Evolutionary conservation across 192 early-diverging fungal species (phyloP), one percentile per base, ranked within the genome.

Genomic region (Kappamyces sp.): DNA sequence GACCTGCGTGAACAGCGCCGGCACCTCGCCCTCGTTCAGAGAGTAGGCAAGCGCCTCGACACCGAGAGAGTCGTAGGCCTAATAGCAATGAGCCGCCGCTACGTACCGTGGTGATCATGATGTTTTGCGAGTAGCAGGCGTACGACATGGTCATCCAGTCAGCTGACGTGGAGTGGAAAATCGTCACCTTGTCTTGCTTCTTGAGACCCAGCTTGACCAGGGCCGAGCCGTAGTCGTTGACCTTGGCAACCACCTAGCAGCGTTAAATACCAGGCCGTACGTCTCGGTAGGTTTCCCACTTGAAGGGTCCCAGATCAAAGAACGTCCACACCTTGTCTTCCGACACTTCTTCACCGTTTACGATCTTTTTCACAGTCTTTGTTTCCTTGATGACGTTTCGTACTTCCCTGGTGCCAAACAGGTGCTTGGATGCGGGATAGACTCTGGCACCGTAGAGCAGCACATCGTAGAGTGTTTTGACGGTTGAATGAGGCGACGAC

Each of bases 281-380:
- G 45, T 94, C 84, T 15, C 66, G 68, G 55, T 88, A 93, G 47
- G 83, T 90, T 34, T 61, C 90, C 83, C 88, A 98, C 60, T 78
- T 57, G 77, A 86, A 96, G n/a, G 62, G 71, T 9, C 84, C 80
- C 54, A 94, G 73, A 66, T 86, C 78, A 65, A 88, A 88, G 64
- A 79, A 91, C 59, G 78, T 88, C 90, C 89, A 91, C 33, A 53
- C 84, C 69, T 96, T 96, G 55, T 67, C 84, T 60, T 87, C 82
- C 41, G 71, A 79, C 31, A 65, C 68, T 62, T 79, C 75, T 42
- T 70, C 65, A 41, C 84, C 85, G 37, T 73, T 69, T 9, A 78
- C 68, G 31, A 72, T 61, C 65, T 86, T 86, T 14, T 65, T 81
- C 36, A 86, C 68, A 53, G 80, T 69, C 72, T 91, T 91, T 54